These are phyloP conservation scores for Metarhizium anisopliae DNA, from an alignment of 2,329 filamentous ascomycete genomes.

Conservation along the genomic window DNA sequence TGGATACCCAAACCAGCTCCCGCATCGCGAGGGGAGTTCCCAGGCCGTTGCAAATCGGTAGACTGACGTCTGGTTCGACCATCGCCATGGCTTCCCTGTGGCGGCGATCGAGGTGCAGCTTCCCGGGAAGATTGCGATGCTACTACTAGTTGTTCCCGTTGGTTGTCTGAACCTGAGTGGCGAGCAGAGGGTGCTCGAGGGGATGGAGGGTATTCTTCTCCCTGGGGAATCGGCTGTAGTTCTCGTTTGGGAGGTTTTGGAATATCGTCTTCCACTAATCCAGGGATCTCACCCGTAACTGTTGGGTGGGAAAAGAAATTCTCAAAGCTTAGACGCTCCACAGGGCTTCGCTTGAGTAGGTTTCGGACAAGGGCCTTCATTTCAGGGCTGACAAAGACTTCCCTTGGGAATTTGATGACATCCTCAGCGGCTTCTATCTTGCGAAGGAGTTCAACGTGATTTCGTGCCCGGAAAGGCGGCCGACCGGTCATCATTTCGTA, in stretches of 20 bases:
- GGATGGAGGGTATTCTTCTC: slow-evolving; percentile 17
- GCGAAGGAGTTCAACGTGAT: slow-evolving; percentile 87
- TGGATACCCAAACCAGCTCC: slow-evolving; percentile 44
- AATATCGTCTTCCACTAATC: slow-evolving; percentile 68
- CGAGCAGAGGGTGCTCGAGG: slow-evolving; percentile 19
- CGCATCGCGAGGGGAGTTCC: slow-evolving; percentile 36
- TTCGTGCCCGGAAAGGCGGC: slow-evolving; percentile 83
- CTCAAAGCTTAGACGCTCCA: slow-evolving; percentile 77
- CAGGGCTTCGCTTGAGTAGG: slow-evolving; percentile 76
- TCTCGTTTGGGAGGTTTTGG: slow-evolving; percentile 32
- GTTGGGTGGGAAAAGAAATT: slow-evolving; percentile 73
- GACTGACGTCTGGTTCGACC: slow-evolving; percentile 21
- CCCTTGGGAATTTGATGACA: slow-evolving; percentile 70
- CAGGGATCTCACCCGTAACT: slow-evolving; percentile 68
- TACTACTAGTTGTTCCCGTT: slow-evolving; percentile 23
- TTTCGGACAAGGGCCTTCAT: slow-evolving; percentile 74
- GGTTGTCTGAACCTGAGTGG: slow-evolving; percentile 27
- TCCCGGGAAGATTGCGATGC: slow-evolving; percentile 33
- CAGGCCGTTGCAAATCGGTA: slow-evolving; percentile 20
- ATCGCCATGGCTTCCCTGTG: slow-evolving; percentile 33
- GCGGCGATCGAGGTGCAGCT: slow-evolving; percentile 30
- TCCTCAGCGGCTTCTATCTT: slow-evolving; percentile 89
- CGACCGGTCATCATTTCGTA: slow-evolving; percentile 92
- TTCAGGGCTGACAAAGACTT: slow-evolving; percentile 60
- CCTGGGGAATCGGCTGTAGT: slow-evolving; percentile 22